phyloP scores from a whole-genome alignment of 179 eudicot species.

The Amaranthus tricolor region DNA sequence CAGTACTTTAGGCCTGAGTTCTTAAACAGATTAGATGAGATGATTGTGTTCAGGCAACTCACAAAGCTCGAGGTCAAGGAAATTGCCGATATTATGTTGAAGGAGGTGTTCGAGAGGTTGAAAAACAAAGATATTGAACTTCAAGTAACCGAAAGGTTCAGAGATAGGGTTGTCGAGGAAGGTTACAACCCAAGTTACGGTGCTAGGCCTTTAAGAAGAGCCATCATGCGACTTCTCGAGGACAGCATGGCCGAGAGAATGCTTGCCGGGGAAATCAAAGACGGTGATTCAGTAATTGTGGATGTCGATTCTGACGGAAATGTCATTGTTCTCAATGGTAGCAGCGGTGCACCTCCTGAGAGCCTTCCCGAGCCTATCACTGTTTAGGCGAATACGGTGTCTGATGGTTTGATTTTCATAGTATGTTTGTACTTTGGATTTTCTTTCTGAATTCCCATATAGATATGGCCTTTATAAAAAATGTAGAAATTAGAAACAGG shows the following conservation, averaged over 20 bases:
- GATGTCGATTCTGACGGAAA: slow-evolving; percentile 47
- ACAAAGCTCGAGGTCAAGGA: slow-evolving; percentile 83
- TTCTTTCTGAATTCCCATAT: slow-evolving; percentile 3
- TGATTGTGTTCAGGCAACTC: slow-evolving; percentile 83
- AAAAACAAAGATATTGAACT: slow-evolving; percentile 57
- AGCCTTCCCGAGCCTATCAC: slow-evolving; percentile 5
- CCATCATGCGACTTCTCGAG: slow-evolving; percentile 84
- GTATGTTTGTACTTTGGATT: slow-evolving; percentile 11
- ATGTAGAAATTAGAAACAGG: slow-evolving; percentile 9
- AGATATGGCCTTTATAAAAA: slow-evolving; percentile 5
- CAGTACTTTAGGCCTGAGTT: slow-evolving; percentile 84
- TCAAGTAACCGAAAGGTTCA: slow-evolving; percentile 74
- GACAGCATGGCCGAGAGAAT: slow-evolving; percentile 96
- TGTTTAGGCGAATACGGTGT: neutral
- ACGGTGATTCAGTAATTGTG: slow-evolving; percentile 66
- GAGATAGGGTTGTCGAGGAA: slow-evolving; percentile 73
- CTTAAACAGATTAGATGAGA: slow-evolving; percentile 83
- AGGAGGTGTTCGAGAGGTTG: slow-evolving; percentile 71
- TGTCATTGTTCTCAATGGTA: slow-evolving; percentile 51
- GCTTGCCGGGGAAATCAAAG: slow-evolving; percentile 76
- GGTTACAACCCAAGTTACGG: slow-evolving; percentile 89
- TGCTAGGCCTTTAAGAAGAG: slow-evolving; percentile 87
- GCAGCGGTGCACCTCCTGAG: slow-evolving; percentile 46
- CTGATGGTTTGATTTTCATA: neutral
- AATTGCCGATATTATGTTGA: slow-evolving; percentile 85